phyloP scores from a whole-genome alignment of 495 filamentous ascomycete species.

The Cladorrhinum samala region DNA sequence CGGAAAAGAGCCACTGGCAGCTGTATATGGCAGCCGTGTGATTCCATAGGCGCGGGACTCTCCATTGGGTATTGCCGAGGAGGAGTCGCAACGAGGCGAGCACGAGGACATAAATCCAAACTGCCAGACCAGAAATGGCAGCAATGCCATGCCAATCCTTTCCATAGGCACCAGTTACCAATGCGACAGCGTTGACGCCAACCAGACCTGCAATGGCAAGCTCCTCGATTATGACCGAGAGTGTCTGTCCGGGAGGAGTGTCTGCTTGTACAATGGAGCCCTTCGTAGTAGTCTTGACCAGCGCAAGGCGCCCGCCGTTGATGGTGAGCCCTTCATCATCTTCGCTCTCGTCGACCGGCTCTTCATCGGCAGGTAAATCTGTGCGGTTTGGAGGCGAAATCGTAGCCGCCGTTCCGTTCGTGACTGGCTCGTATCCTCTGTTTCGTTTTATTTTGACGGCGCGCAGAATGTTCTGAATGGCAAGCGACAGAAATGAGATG shows the following conservation, averaged over 20 bases:
- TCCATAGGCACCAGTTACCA: constrained; percentile 39
- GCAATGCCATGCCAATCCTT: constrained; percentile 40
- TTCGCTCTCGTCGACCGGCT: constrained; percentile 46
- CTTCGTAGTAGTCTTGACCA: constrained; percentile 56
- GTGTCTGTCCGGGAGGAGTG: constrained; percentile 65
- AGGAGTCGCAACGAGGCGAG: constrained; percentile 68
- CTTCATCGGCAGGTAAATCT: constrained; percentile 39
- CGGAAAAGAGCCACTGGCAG: constrained; percentile 70
- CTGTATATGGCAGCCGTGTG: constrained; percentile 86
- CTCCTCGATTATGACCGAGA: constrained; percentile 65
- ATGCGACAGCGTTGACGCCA: constrained; percentile 55
- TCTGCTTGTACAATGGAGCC: constrained; percentile 68
- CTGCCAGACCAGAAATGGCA: constrained; percentile 56
- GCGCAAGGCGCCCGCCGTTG: constrained; percentile 44
- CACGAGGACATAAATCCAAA: constrained; percentile 77
- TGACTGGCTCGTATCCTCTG: constrained; percentile 45
- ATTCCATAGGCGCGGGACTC: constrained; percentile 77
- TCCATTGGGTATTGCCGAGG: constrained; percentile 59
- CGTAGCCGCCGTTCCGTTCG: constrained; percentile 30
- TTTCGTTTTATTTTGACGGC: constrained; percentile 40
- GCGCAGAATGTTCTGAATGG: constrained; percentile 46
- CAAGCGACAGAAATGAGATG: constrained; percentile 62
- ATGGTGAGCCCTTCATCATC: constrained; percentile 57
- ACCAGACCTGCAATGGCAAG: constrained; percentile 66
- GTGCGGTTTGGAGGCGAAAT: constrained; percentile 43